Conservation (phyloP, 352 stramenopile genomes). For the Phytophthora constricta region DNA sequence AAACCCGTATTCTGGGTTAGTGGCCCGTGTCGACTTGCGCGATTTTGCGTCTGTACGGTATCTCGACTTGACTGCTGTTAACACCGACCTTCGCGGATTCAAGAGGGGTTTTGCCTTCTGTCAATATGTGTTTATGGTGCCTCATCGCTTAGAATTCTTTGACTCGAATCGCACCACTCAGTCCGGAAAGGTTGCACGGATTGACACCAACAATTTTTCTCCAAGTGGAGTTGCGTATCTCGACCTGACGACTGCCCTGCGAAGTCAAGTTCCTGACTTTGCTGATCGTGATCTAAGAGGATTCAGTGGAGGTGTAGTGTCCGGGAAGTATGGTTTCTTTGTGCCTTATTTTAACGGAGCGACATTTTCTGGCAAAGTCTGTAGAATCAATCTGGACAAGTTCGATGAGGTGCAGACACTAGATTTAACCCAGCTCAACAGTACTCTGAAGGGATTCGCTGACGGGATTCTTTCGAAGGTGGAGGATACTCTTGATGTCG, state of each 20-base stretch:
- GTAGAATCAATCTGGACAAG: conserved; percentile 79
- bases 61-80: conserved; percentile 56
- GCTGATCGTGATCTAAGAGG: conserved; percentile 65
- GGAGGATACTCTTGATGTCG: conserved; percentile 50
- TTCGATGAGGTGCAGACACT: conserved; percentile 83
- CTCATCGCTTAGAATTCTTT: conserved; percentile 50
- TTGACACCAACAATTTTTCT: conserved; percentile 77
- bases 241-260: conserved; percentile 55
- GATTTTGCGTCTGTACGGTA: conserved; percentile 63
- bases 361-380: conserved; percentile 74
- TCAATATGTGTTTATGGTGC: conserved; percentile 74
- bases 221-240: conserved; percentile 51
- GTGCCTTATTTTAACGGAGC: conserved; percentile 77
- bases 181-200: conserved; percentile 72
- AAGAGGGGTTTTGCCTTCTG: conserved; percentile 77
- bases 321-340: conserved; percentile 85
- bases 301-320: conserved; percentile 72
- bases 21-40: conserved; percentile 67
- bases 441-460: conserved; percentile 53
- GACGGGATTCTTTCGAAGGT: conserved; percentile 60
- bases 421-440: conserved; percentile 62
- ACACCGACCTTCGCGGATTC: conserved; percentile 68
- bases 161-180: conserved; percentile 23
- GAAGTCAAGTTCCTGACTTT: conserved; percentile 75
- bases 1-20: conserved; percentile 63